Evolutionary conservation across 164 flowering plant species (phyloP).

Genomic region (Sextonia rubra): DNA sequence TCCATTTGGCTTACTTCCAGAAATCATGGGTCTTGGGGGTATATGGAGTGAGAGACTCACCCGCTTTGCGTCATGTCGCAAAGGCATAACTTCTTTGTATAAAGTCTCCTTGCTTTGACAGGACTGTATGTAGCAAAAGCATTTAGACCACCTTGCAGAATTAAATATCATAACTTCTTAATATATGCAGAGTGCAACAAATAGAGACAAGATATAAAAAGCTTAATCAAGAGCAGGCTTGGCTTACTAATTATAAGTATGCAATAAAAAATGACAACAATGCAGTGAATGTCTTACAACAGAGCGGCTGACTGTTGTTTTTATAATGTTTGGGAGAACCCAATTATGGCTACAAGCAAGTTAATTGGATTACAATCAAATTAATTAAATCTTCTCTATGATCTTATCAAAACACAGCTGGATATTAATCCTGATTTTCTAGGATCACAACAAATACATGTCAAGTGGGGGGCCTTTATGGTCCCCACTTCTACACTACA

Average conservation of each 20-base stretch:
- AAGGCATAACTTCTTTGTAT: slow-evolving; percentile 17
- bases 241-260: neutral
- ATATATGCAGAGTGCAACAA: neutral
- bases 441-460: no score
- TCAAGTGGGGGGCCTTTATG: no score
- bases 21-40: slow-evolving; percentile 47
- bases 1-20: slow-evolving; percentile 36
- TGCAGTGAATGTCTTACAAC: no score
- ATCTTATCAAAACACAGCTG: no score
- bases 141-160: neutral
- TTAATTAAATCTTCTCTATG: no score
- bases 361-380: no score
- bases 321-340: no score
- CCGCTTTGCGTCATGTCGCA: slow-evolving; percentile 27
- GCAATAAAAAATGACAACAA: neutral
- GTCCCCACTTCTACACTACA: no score
- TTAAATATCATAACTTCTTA: neutral
- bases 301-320: no score
- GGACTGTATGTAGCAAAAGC: slow-evolving; percentile 30
- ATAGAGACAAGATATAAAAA: neutral
- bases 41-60: slow-evolving; percentile 56
- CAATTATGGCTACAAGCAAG: no score
- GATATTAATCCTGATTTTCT: no score
- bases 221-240: neutral
- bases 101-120: slow-evolving; percentile 15